Evolutionary conservation across 2,329 filamentous ascomycete species (phyloP).

Genomic region (Neurospora sp.): DNA sequence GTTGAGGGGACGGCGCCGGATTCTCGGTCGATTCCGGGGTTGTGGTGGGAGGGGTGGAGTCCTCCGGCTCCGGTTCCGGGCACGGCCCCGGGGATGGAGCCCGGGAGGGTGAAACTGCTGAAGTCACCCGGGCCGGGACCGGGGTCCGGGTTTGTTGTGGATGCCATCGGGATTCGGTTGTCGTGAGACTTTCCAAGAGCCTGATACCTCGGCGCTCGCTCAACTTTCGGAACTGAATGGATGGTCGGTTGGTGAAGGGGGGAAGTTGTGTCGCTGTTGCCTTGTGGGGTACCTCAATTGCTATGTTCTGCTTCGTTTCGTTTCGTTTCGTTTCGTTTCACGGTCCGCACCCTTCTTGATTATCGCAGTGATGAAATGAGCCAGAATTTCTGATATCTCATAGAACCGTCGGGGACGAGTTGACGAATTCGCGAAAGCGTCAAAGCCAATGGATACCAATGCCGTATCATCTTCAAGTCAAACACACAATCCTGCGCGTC

Average conservation of each 20-base stretch:
- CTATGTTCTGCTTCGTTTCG: background rate
- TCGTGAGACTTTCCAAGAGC: background rate
- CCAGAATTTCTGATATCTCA: background rate
- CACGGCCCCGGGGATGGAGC: background rate
- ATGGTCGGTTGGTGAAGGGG: too few relatives aligned
- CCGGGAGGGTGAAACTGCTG: background rate
- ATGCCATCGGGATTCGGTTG: background rate
- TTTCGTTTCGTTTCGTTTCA: background rate
- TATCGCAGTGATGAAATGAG: background rate
- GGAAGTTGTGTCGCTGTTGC: too few relatives aligned
- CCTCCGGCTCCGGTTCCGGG: background rate
- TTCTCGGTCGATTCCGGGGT: background rate
- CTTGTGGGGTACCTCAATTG: too few relatives aligned
- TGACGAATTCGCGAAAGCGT: background rate
- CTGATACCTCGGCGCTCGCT: too few relatives aligned
- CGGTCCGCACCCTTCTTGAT: background rate
- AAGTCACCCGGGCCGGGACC: background rate
- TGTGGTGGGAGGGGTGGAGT: background rate
- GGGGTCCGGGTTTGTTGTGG: background rate
- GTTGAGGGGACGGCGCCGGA: slow-evolving; percentile 1
- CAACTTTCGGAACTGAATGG: too few relatives aligned
- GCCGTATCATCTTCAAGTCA: background rate
- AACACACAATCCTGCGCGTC: background rate
- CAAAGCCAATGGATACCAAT: background rate
- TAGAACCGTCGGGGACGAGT: background rate